A percentile compares a stretch with the other conserved stretches of the same genome.
Evolutionary conservation across 352 stramenopile species (phyloP).

Genomic region (Globisporangium rhizosaccharum): DNA sequence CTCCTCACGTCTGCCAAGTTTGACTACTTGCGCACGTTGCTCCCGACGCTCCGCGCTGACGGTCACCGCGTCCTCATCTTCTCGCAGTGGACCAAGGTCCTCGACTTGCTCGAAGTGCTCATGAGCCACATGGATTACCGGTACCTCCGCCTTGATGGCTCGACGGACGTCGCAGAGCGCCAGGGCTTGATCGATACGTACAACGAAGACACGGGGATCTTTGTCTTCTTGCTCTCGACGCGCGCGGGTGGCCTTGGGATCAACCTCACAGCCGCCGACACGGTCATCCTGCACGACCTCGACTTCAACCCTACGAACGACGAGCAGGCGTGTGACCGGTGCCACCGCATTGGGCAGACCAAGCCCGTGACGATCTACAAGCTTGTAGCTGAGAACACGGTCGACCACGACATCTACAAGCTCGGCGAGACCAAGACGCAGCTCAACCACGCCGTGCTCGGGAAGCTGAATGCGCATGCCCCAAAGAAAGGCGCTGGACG

Average conservation of each 20-base stretch:
- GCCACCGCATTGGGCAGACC: constrained; percentile 88
- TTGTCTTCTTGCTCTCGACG: constrained; percentile 97
- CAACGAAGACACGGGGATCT: constrained; percentile 89
- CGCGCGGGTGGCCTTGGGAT: constrained; percentile 97
- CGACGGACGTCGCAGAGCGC: constrained; percentile 63
- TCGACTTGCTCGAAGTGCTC: constrained; percentile 92
- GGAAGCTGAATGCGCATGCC: constrained; percentile 66
- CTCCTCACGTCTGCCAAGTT: constrained; percentile 95
- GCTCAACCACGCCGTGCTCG: constrained; percentile 80
- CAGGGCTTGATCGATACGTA: constrained; percentile 83
- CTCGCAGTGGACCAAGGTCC: constrained; percentile 94
- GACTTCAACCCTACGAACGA: constrained; percentile 87
- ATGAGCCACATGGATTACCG: constrained; percentile 73
- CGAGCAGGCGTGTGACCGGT: constrained; percentile 86
- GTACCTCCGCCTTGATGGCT: constrained; percentile 78
- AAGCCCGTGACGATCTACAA: constrained; percentile 91
- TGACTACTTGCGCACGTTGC: constrained; percentile 77
- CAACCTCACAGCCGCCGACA: constrained; percentile 93
- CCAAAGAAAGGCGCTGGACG: constrained; percentile 9
- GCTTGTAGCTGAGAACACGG: constrained; percentile 85
- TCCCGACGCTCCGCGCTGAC: constrained; percentile 83
- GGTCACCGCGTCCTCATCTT: constrained; percentile 96
- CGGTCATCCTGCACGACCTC: constrained; percentile 84
- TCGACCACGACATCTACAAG: constrained; percentile 92
- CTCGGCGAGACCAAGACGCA: constrained; percentile 80